These are phyloP conservation scores for Aaosphaeria arxii DNA, from an alignment of 2,329 filamentous ascomycete genomes.

Conservation along the genomic window DNA sequence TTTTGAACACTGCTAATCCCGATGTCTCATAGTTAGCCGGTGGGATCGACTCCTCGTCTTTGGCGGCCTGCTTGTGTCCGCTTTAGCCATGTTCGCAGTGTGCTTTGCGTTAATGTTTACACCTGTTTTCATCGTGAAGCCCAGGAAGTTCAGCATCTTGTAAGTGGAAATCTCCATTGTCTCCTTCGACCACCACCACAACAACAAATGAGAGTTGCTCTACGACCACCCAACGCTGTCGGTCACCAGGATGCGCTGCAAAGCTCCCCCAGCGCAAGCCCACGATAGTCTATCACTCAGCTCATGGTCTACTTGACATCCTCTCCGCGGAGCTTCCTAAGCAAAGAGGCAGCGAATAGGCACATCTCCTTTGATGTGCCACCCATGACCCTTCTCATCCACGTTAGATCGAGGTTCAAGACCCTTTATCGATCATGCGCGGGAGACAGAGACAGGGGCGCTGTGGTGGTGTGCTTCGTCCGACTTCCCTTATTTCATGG, in stretches of 20 bases:
- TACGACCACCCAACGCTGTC: too few species aligned
- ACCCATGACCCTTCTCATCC: constrained; percentile 37
- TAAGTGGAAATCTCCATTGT: constrained; percentile 57
- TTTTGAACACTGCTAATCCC: constrained; percentile 28
- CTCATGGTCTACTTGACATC: too few species aligned
- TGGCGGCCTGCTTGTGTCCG: constrained; percentile 83
- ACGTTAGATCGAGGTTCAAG: constrained; percentile 29
- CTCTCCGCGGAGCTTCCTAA: too few species aligned
- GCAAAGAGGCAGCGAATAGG: background rate
- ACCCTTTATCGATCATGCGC: constrained; percentile 40
- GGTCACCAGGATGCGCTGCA: too few species aligned
- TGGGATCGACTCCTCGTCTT: constrained; percentile 97
- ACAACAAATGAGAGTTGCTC: too few species aligned
- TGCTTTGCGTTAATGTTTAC: constrained; percentile 85
- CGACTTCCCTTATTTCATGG: constrained; percentile 14
- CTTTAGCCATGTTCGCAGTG: constrained; percentile 86
- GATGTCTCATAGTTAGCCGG: constrained; percentile 70
- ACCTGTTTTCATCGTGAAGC: constrained; percentile 67
- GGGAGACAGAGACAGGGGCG: constrained; percentile 10
- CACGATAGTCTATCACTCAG: too few species aligned
- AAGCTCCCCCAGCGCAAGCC: too few species aligned
- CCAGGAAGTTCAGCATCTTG: constrained; percentile 95
- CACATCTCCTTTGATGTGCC: constrained; percentile 12
- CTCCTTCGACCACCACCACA: constrained; percentile 1
- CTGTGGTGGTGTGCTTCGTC: constrained; percentile 11